Evolutionary conservation across 2,329 filamentous ascomycete genomes (phyloP).

Genomic region (Fusarium sambucinum): DNA sequence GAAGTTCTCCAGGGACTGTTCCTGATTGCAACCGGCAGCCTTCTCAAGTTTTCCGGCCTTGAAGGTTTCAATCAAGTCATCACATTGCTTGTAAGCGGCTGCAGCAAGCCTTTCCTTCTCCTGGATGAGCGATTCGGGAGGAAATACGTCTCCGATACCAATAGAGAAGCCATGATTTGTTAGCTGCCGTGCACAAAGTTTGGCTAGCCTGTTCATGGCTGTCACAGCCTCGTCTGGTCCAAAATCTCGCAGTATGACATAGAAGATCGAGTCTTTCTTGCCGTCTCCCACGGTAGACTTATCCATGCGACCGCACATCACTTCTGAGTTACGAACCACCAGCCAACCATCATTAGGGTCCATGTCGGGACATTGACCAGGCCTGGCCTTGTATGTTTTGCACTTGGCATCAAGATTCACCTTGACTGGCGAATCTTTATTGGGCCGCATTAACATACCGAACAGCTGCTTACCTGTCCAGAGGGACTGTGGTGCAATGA

Average conservation of each 20-base stretch:
- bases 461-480: slow-evolving; percentile 99
- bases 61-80: slow-evolving; percentile 84
- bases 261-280: slow-evolving; percentile 98
- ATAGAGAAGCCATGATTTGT: slow-evolving; percentile 96
- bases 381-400: slow-evolving; percentile 77
- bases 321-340: slow-evolving; percentile 93
- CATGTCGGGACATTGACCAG: slow-evolving; percentile 73
- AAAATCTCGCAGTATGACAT: slow-evolving; percentile 94
- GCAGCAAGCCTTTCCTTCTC: slow-evolving; percentile 83
- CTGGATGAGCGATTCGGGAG: slow-evolving; percentile 75
- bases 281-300: slow-evolving; percentile 97
- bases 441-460: slow-evolving; percentile 90
- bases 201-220: slow-evolving; percentile 94
- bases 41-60: slow-evolving; percentile 85
- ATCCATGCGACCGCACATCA: slow-evolving; percentile 98
- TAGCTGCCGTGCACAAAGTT: slow-evolving; percentile 87
- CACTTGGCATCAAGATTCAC: slow-evolving; percentile 96
- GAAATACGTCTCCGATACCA: slow-evolving; percentile 94
- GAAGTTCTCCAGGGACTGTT: slow-evolving; percentile 89
- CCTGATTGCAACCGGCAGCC: slow-evolving; percentile 88
- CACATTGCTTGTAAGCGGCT: slow-evolving; percentile 82
- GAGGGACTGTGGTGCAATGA: slow-evolving; percentile 84
- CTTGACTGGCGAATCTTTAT: slow-evolving; percentile 82
- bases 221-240: slow-evolving; percentile 88
- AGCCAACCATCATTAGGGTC: slow-evolving; percentile 91